Evolutionary conservation across 495 filamentous ascomycete species (phyloP).

Genomic region (Cercophora scortea): DNA sequence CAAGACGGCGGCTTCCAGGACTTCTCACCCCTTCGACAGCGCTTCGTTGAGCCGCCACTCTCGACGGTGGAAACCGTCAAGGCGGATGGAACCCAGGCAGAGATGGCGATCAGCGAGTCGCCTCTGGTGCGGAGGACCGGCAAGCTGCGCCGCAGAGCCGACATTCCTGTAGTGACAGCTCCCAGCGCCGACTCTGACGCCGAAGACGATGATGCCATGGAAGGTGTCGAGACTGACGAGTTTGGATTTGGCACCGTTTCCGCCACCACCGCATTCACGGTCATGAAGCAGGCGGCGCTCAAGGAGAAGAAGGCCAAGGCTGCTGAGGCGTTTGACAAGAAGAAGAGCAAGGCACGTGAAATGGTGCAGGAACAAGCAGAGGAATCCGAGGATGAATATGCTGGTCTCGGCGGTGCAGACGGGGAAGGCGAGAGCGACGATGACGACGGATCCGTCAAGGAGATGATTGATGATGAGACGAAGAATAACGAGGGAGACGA

Average conservation of each 20-base stretch:
- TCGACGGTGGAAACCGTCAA: constrained; percentile 68
- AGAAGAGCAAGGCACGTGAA: constrained; percentile 77
- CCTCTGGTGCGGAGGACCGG: constrained; percentile 53
- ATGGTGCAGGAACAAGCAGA: constrained; percentile 91
- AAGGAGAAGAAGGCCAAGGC: constrained; percentile 39
- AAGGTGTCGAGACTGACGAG: constrained; percentile 45
- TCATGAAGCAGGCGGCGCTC: constrained; percentile 66
- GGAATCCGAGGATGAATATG: constrained; percentile 98
- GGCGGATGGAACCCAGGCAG: constrained; percentile 31
- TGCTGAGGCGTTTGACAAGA: constrained; percentile 61
- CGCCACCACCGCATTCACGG: constrained; percentile 51
- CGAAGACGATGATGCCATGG: constrained; percentile 47
- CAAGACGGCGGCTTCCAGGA: constrained; percentile 74
- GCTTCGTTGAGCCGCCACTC: constrained; percentile 54
- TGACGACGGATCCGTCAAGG: constrained; percentile 49
- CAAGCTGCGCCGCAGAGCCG: constrained; percentile 45
- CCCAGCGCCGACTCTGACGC: constrained; percentile 44
- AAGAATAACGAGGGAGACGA: constrained; percentile 68
- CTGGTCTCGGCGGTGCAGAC: constrained; percentile 82
- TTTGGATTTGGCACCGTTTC: constrained; percentile 17
- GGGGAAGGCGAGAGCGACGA: constrained; percentile 77
- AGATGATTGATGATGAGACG: constrained; percentile 79
- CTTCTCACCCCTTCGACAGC: constrained; percentile 45
- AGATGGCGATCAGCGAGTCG: constrained; percentile 39
- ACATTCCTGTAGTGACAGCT: constrained; percentile 24